Base-by-base conservation (phyloP, 257 asterid species). In the Fraxinus pennsylvanica region DNA sequence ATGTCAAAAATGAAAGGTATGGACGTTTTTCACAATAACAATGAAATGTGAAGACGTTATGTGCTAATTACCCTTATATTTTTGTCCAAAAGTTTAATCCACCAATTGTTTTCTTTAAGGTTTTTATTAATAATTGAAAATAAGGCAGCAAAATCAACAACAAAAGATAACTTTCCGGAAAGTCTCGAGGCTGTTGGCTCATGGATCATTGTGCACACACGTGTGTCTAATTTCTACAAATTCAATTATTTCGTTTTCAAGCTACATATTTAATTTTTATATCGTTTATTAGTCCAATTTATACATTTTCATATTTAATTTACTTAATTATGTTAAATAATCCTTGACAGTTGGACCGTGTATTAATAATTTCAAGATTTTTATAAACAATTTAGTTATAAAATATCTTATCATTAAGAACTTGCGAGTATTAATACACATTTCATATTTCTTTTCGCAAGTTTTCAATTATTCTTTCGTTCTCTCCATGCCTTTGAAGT, bases 171-270 rank as follows among this genome's bases (percentile, higher is more conserved):
- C 70, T 33, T 79, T 54, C 74, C 57, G 2, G 43, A 66, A 65
- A 73, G 74, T 66, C 78, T 32, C 14, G 1, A 73, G 41, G 52
- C 65, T 65, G 74, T 65, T 73, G 74, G 74, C 74, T 72, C 78
- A 25, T 72, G 67, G 76, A 27, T 70, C 65, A 27, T 63, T 25
- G 25, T 8, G 15, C 68, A 27, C 69, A 25, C 67, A 78, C 73
- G 65, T 78, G 72, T 57, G 10, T 2, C 21, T 22, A 12, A 63
- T 63, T 63, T 22, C 35, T 57, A 19, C 30, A n/a, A 57, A 57
- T 57, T 57, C 9, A 57, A 6, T 57, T 19, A n/a, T 57, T 57
- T 57, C 66, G n/a, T 5, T 57, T 19, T 57, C 67, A n/a, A 57
- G 12, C 13, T 57, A 21, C 6, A 19, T 57, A 57, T 57, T 57